These are phyloP conservation scores for Iberis pinnata DNA, from an alignment of 345 rosid genomes.

Conservation along the genomic window DNA sequence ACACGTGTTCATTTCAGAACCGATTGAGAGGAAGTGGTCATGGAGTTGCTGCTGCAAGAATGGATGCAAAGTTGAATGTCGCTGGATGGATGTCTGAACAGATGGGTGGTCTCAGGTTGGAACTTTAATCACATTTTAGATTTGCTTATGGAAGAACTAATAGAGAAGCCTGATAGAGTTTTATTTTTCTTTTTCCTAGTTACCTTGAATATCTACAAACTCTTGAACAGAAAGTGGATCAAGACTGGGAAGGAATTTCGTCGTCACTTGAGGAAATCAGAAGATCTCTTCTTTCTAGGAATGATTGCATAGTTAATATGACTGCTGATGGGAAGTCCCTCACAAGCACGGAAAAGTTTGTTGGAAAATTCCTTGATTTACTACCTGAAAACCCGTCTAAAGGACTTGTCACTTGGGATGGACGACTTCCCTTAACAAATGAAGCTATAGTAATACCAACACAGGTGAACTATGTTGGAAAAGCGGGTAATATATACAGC, in stretches of 20 bases:
- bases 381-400: constrained; percentile 60
- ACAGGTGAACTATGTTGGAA: constrained; percentile 96
- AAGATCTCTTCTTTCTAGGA: constrained; percentile 58
- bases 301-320: constrained; percentile 78
- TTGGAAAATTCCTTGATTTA: constrained; percentile 73
- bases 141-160: neutral
- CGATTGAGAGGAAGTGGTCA: constrained; percentile 93
- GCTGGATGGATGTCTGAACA: constrained; percentile 98
- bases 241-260: constrained; percentile 82
- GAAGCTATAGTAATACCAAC: constrained; percentile 95
- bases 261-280: constrained; percentile 88
- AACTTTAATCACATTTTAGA: neutral
- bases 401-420: constrained; percentile 48
- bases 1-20: constrained; percentile 40
- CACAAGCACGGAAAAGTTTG: constrained; percentile 44
- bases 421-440: constrained; percentile 50
- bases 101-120: constrained; percentile 95
- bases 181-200: constrained; percentile 36
- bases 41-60: constrained; percentile 78
- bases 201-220: constrained; percentile 71
- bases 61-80: constrained; percentile 84
- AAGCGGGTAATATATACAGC: constrained; percentile 74
- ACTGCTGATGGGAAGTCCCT: constrained; percentile 81
- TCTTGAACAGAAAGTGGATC: constrained; percentile 81
- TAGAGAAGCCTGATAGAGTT: neutral